Evolutionary conservation across 805 yeast species (phyloP), one percentile per base, ranked within the genome.

Genomic region (Cyberlindnera japonica): DNA sequence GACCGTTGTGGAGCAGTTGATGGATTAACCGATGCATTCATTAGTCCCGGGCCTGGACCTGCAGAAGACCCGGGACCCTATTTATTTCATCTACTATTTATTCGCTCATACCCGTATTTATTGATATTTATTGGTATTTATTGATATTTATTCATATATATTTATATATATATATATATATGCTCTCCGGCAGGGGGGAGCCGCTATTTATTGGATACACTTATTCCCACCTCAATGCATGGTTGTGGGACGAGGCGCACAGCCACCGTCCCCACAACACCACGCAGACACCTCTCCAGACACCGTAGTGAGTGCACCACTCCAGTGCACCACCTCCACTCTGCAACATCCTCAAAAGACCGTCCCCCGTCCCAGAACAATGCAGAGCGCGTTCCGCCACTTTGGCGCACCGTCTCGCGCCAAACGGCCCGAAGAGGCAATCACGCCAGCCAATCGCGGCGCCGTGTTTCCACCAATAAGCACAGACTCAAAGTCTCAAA

Each of bases 391-490:
- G 11, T 15, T 31, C 18, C 17, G 40, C 24, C 20, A 37, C 5
- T 29, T 21, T 15, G 28, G 24, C 24, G 11, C 40, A 35, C 17
- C 40, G 30, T 3, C 15, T 16, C 9, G 28, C 36, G 36, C 36
- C 23, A 18, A 21, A 19, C 21, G 3, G 2, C 41, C 41, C 16
- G 11, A 32, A 17, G 6, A 12, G 25, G 41, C 5, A 25, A 26
- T 8, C 21, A 5, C 13, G 21, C 33, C 34, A 30, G 35, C 45
- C 45, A 42, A 42, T 42, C 22, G 38, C 42, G 32, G 32, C 34
- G 35, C 29, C 45, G 40, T 8, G 5, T 43, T 43, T 39, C 43
- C 43, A 43, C 47, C 47, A 39, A 43, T 38, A 43, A 43, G 43
- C 47, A 35, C 35, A 43, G 38, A 26, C 43, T 20, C 38, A 37